These are phyloP conservation scores for Aechmea fasciata DNA, from an alignment of 176 grass and related monocot genomes.

Conservation along the genomic window DNA sequence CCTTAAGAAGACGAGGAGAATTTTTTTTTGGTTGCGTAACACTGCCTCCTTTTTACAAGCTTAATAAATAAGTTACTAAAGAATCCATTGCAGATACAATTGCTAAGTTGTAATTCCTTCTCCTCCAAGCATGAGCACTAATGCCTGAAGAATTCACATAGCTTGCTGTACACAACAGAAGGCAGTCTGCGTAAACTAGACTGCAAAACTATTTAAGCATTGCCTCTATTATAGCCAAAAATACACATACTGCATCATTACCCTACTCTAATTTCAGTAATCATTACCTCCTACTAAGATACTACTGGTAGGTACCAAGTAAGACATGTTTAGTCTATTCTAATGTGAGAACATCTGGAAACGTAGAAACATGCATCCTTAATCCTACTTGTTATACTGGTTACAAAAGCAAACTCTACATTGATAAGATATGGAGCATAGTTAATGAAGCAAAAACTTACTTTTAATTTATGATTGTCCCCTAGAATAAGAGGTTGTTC, in stretches of 20 bases:
- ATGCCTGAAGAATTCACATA: too few relatives aligned
- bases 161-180: too few relatives aligned
- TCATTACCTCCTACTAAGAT: background rate
- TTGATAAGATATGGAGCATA: background rate
- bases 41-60: background rate
- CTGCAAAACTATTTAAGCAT: too few relatives aligned
- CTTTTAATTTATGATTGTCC: slow-evolving; percentile 28
- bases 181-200: too few relatives aligned
- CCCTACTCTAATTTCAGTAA: background rate
- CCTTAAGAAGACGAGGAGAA: background rate
- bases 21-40: background rate
- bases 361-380: background rate
- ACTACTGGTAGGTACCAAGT: background rate
- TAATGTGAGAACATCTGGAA: background rate
- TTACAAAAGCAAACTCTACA: background rate
- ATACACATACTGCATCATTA: background rate
- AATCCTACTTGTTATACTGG: background rate
- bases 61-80: too few relatives aligned
- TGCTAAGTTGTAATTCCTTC: background rate
- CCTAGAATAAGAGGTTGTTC: slow-evolving; percentile 26
- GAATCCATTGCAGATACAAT: too few relatives aligned
- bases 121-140: too few relatives aligned
- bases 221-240: background rate
- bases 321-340: background rate
- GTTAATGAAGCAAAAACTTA: background rate